A percentile compares a stretch with the other conserved stretches of the same genome.
phyloP scores from a whole-genome alignment of 768 basidiomycete species.

The Boletus reticulatus region DNA sequence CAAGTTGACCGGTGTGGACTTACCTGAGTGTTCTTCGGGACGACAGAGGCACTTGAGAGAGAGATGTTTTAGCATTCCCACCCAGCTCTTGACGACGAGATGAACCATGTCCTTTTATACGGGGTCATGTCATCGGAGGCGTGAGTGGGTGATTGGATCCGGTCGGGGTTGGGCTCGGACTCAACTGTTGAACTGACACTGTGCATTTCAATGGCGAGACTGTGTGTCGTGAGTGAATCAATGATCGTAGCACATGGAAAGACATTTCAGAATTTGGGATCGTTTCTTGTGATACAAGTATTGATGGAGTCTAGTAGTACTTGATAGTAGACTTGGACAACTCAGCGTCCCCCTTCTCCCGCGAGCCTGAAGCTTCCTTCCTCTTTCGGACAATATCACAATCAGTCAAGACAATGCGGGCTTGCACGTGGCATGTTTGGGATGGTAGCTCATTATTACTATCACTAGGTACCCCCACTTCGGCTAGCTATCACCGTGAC shows the following conservation, averaged over 20 bases:
- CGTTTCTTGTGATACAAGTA: not conserved
- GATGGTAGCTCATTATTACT: too few relatives aligned
- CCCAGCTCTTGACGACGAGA: not conserved
- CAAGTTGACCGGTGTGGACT: too few relatives aligned
- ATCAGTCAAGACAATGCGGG: too few relatives aligned
- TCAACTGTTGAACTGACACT: not conserved
- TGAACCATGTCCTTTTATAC: conserved; percentile 15
- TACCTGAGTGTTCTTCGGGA: not conserved
- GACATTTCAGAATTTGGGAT: not conserved
- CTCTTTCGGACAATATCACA: conserved; percentile 20
- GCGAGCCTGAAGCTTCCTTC: conserved; percentile 23
- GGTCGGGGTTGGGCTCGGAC: conserved; percentile 2
- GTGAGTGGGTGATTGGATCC: conserved; percentile 18
- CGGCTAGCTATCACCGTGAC: too few relatives aligned
- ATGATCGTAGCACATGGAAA: not conserved
- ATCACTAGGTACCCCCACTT: too few relatives aligned
- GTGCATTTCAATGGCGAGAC: too few relatives aligned
- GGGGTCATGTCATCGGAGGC: conserved; percentile 5
- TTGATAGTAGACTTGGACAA: too few relatives aligned
- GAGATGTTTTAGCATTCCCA: not conserved
- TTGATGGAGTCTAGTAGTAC: too few relatives aligned
- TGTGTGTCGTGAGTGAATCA: conserved; percentile 13
- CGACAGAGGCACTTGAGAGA: not conserved
- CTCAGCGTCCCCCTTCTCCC: conserved; percentile 9
- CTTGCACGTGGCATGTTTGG: too few relatives aligned